Conservation (phyloP, 176 grass and related monocot species). For the Musa beccarii region DNA sequence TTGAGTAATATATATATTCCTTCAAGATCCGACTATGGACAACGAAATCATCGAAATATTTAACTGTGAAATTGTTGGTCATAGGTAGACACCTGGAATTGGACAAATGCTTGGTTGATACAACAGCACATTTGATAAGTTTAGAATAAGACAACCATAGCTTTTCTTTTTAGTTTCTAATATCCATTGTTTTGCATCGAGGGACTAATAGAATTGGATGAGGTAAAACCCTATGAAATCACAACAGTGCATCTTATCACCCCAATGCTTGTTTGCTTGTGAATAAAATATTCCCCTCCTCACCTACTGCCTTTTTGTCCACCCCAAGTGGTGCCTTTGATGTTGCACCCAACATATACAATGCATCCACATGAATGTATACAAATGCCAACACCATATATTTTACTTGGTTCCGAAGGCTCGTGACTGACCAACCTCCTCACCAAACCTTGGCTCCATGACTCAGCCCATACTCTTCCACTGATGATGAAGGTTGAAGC, state of each 20-base stretch:
- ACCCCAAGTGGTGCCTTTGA: not conserved
- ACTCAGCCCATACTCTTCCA: not conserved
- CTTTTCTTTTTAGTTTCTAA: not conserved
- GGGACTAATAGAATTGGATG: not conserved
- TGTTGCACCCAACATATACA: not conserved
- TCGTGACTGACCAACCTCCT: not conserved
- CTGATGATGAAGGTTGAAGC: constrained; percentile 1
- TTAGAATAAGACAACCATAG: not conserved
- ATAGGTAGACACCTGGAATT: not conserved
- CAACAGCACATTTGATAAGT: not conserved
- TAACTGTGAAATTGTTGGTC: not conserved
- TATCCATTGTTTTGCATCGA: no score
- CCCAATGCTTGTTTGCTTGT: constrained; percentile 3
- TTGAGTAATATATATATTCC: no score
- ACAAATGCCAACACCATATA: not conserved
- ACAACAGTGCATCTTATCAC: not conserved
- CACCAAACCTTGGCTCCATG: not conserved
- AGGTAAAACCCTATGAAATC: not conserved
- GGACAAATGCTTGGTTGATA: not conserved
- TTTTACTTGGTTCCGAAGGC: not conserved
- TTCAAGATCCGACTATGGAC: no score
- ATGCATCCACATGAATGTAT: not conserved
- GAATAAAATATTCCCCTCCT: constrained; percentile 6
- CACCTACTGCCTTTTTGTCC: not conserved
- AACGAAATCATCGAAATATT: not conserved